Percentiles rank a stretch among this genome's conserved stretches.
Conservation (phyloP, 257 asterid genomes). For the Oldenlandia corymbosa region DNA sequence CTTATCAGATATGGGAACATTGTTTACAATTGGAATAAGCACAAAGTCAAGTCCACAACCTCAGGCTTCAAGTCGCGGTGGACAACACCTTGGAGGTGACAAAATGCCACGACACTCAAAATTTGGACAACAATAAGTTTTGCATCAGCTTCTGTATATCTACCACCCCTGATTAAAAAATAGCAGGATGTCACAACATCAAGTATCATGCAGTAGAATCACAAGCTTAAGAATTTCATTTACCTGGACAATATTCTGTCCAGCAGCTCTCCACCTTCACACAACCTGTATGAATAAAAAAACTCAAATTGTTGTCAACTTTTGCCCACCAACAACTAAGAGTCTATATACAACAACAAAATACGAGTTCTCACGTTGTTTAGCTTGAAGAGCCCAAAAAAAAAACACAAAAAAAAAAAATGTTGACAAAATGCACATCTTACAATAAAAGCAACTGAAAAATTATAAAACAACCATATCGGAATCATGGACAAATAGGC, state of each 20-base stretch:
- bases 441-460: no score
- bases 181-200: not conserved
- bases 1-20: conserved; percentile 8
- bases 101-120: conserved; percentile 85
- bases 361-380: not conserved
- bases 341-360: not conserved
- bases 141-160: conserved; percentile 91
- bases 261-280: conserved; percentile 97
- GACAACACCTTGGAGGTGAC: conserved; percentile 98
- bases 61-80: conserved; percentile 99
- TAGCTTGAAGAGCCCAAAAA: not conserved
- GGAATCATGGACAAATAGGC: no score
- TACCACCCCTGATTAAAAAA: conserved; percentile 75
- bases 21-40: not conserved
- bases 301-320: conserved; percentile 6
- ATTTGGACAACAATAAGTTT: conserved; percentile 81
- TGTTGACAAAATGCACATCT: no score
- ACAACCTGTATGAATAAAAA: conserved; percentile 52
- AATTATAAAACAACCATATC: no score
- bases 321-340: not conserved
- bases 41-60: conserved; percentile 33
- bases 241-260: conserved; percentile 87
- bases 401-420: no score
- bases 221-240: conserved; percentile 15
- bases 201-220: conserved; percentile 3